Evolutionary conservation across 2,329 filamentous ascomycete species (phyloP), one percentile per base, ranked within the genome.

Genomic region (Tolypocladium pustulatum): DNA sequence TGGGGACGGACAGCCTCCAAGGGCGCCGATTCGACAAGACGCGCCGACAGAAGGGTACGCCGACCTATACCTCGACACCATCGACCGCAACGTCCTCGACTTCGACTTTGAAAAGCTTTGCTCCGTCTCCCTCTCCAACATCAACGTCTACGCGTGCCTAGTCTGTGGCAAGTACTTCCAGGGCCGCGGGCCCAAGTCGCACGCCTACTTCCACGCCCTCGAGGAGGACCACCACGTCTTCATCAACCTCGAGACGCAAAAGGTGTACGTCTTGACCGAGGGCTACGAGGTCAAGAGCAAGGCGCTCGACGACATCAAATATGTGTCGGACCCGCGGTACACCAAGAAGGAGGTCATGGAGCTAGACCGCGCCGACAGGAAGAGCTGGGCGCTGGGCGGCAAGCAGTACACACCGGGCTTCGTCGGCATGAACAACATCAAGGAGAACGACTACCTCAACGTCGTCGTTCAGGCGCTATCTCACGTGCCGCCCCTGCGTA

Each of bases 381-480:
- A 77, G 22, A 83, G 85, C 52, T 91, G 87, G 82, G 93, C 96
- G 67, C 80, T 97, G 49, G 80, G 81, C 55, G 91, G 91, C 62
- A 90, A 88, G 73, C 85, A 89, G 70, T 99, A 99, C 75, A 87
- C 87, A 64, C 94, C 94, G 25, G 93, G 94, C 7, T 99, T 92
- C 71, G 91, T 99, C 61, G 94, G 94, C 64, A 95, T 99, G 90
- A 99, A 99, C 81, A 99, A 99, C 75, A 97, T 99, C 80, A 99
- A 99, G 74, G 91, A 94, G 60, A 99, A 99, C 75, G 94, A 99
- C 77, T 99, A 99, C 76, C 82, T 97, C 69, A 99, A 99, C 70
- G 93, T 96, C 32, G 84, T 97, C 3, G 88, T 96, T 55, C 94
- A 99, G 73, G 88, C 92, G 8, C 81, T 99, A 41, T 87, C 93